phyloP scores from a whole-genome alignment of 345 rosid species.

The Corchorus capsularis region DNA sequence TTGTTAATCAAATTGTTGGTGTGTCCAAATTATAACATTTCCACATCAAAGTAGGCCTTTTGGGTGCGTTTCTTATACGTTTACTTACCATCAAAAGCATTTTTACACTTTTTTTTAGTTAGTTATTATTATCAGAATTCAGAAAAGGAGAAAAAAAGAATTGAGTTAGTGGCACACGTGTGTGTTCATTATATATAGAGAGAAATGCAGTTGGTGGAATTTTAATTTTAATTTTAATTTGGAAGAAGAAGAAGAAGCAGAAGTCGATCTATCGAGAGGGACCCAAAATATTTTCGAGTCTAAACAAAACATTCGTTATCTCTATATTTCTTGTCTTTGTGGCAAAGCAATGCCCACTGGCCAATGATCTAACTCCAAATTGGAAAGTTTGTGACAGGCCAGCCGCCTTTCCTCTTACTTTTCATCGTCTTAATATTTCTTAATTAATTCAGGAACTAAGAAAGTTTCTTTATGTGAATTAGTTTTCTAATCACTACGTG shows the following conservation, averaged over 20 bases:
- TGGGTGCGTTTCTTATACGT: not conserved
- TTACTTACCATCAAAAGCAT: not conserved
- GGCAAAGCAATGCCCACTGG: not conserved
- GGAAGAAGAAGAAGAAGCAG: not conserved
- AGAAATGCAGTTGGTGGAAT: not conserved
- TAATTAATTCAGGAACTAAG: not conserved
- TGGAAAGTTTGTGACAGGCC: not conserved
- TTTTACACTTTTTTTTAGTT: not conserved
- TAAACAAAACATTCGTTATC: not conserved
- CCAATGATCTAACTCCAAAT: not conserved
- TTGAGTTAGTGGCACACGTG: slow-evolving; percentile 17
- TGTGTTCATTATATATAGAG: not conserved
- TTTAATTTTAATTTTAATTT: not conserved
- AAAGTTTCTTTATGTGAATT: not conserved
- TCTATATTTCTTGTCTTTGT: not conserved
- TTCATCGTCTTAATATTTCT: not conserved
- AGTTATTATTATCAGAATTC: too few relatives aligned
- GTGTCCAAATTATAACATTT: not conserved
- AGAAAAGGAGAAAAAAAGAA: not conserved
- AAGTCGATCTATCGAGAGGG: not conserved
- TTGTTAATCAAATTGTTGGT: not conserved
- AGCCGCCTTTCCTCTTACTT: not conserved
- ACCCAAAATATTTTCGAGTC: not conserved
- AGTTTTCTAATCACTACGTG: not conserved
- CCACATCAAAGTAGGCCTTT: not conserved